A percentile compares a stretch with the other conserved stretches of the same genome.
Conservation (phyloP, 306 rosid species). For the Prunus campanulata region DNA sequence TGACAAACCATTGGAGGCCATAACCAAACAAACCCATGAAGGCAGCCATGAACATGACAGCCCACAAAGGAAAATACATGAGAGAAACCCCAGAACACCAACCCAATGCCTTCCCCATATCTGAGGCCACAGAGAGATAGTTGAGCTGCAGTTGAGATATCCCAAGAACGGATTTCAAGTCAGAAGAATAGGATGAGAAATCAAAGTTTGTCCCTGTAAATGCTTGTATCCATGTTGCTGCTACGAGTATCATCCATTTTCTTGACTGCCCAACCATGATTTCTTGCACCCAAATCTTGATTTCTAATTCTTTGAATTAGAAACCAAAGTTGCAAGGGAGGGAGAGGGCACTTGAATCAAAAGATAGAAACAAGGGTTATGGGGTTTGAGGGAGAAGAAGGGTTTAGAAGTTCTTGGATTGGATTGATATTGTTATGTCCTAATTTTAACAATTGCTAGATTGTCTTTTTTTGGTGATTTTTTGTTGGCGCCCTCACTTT, state of each 20-base stretch:
- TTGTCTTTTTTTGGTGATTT: not conserved
- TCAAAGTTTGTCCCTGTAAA: conserved; percentile 78
- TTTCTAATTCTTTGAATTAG: not conserved
- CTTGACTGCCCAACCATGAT: conserved; percentile 36
- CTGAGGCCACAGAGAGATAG: conserved; percentile 66
- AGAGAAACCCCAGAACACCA: conserved; percentile 70
- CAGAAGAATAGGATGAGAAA: conserved; percentile 64
- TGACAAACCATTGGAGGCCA: conserved; percentile 68
- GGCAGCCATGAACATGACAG: conserved; percentile 50
- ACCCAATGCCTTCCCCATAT: conserved; percentile 67
- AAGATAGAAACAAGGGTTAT: not conserved
- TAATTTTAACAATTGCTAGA: not conserved
- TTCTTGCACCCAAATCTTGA: not conserved
- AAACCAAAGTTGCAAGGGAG: not conserved
- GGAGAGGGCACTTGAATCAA: not conserved
- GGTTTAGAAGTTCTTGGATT: not conserved
- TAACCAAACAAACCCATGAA: conserved; percentile 54
- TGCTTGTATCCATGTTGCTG: conserved; percentile 64
- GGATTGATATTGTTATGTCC: not conserved
- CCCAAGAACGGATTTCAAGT: conserved; percentile 54
- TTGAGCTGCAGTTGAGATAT: conserved; percentile 66
- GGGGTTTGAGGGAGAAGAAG: conserved; percentile 6
- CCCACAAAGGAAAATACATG: conserved; percentile 52
- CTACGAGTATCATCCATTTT: conserved; percentile 56
- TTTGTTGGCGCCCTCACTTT: not conserved